Evolutionary conservation across 139 green algal genomes (phyloP).

Genomic region (Chlorella sp.): DNA sequence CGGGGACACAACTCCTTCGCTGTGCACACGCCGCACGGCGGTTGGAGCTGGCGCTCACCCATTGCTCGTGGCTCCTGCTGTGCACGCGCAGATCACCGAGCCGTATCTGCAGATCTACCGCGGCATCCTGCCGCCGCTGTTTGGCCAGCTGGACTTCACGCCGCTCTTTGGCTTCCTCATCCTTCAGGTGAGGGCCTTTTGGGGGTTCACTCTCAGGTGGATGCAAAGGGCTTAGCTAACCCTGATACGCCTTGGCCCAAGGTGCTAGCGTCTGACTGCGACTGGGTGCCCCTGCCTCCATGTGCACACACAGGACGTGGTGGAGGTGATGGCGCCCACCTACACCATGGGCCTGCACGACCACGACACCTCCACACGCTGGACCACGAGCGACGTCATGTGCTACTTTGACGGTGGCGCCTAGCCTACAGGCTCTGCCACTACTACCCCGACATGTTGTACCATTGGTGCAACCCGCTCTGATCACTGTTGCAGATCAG

Average conservation of each 20-base stretch:
- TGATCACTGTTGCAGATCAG: too few relatives aligned
- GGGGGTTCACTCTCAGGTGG: too few relatives aligned
- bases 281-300: not conserved
- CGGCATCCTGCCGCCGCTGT: conserved; percentile 86
- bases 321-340: conserved; percentile 55
- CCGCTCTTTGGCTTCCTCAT: conserved; percentile 96
- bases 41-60: too few relatives aligned
- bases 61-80: not conserved
- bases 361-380: conserved; percentile 43
- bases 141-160: conserved; percentile 95
- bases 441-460: too few relatives aligned
- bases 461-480: too few relatives aligned
- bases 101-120: conserved; percentile 97
- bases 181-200: too few relatives aligned
- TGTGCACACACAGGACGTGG: conserved; percentile 38
- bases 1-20: not conserved
- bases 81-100: conserved; percentile 80
- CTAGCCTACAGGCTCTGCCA: too few relatives aligned
- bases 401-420: conserved; percentile 58
- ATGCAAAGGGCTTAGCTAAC: too few relatives aligned
- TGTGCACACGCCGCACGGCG: too few relatives aligned
- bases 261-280: too few relatives aligned
- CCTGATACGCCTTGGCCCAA: too few relatives aligned
- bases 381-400: conserved; percentile 56
- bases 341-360: conserved; percentile 54